Base-by-base conservation (phyloP, 2,329 filamentous ascomycete genomes). In the Penicillium sp. region DNA sequence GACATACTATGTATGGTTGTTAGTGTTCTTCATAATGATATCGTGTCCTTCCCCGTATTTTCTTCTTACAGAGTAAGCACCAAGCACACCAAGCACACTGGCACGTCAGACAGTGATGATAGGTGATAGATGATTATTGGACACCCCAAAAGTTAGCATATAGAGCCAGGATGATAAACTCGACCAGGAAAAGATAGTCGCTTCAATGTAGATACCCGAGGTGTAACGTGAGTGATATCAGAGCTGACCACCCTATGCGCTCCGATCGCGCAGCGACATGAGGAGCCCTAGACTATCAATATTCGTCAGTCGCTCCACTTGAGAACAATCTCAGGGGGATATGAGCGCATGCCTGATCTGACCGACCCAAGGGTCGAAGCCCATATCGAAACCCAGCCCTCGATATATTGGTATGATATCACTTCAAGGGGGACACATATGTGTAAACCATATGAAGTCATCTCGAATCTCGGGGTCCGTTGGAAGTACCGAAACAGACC, bases 141-240 rank as follows among this genome's bases (percentile, higher is more conserved):
- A 34, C 11, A 18, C 16, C 31, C 16, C 14, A 11, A 20, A 18
- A 18, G 9, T 18, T 9, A 6, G 14, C 4, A 3, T 20, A 4
- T 6, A 18, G 31, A 34, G 31, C 6, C 31, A 10, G 24, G 10
- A 13, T 13, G 31, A 20, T 34, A 26, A 34, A 34, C 31, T 16
- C 31, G 16, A 34, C 18, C 31, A 10, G 31, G 31, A 16, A 31
- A 31, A 6, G 11, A 3, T 7, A 10, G 13, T 34, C 29, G 31
- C 16, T 34, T 34, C 8, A 18, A 34, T 18, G 31, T 4, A 10
- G 28, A 29, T 14, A 29, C 3, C 28, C n/a, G 28, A 31, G 3
- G 29, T 32, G n/a, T 16, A 32, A 18, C 16, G 14, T 18, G 16
- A 34, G 29, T 16, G 49, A 42, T 47, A 54, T 52, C 41, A 52